Percentiles rank a stretch among this genome's conserved stretches.
Conservation (phyloP, 2,329 filamentous ascomycete genomes). For the Alternaria arborescens region DNA sequence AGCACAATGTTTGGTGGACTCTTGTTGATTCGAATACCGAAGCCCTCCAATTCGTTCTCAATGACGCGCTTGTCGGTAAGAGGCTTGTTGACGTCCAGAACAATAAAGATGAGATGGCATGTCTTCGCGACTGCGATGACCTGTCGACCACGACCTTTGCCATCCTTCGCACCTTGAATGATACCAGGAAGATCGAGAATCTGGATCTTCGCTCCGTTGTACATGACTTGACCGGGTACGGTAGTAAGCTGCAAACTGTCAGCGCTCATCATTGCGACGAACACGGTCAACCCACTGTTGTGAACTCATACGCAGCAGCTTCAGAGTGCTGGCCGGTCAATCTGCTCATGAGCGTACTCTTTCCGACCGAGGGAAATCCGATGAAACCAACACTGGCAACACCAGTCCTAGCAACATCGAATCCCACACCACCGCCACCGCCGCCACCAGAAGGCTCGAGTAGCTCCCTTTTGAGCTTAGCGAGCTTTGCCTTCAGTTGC, state of each 20-base stretch:
- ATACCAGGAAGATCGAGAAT: constrained; percentile 99
- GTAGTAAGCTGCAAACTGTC: constrained; percentile 72
- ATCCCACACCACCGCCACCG: constrained; percentile 85
- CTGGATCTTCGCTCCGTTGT: constrained; percentile 97
- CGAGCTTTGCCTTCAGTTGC: constrained; percentile 96
- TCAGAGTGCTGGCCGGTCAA: constrained; percentile 97
- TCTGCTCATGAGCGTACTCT: constrained; percentile 95
- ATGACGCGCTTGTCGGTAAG: constrained; percentile 96
- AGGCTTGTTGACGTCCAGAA: constrained; percentile 97
- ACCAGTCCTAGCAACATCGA: constrained; percentile 97
- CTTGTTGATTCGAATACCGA: constrained; percentile 98
- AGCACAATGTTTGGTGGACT: constrained; percentile 97
- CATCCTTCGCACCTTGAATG: constrained; percentile 97
- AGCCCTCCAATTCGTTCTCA: constrained; percentile 93
- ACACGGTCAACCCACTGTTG: constrained; percentile 62
- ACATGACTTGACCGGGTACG: constrained; percentile 92
- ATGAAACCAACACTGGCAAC: constrained; percentile 98
- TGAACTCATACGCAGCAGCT: constrained; percentile 97
- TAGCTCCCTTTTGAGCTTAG: constrained; percentile 95
- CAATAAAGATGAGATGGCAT: constrained; percentile 98
- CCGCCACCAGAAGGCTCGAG: constrained; percentile 84
- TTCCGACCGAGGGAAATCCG: constrained; percentile 96
- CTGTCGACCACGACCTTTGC: constrained; percentile 95
- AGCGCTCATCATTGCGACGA: constrained; percentile 5
- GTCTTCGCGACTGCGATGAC: constrained; percentile 99